Base-by-base conservation (phyloP, 1,284 basidiomycete species). In the Pseudozyma thailandica region DNA sequence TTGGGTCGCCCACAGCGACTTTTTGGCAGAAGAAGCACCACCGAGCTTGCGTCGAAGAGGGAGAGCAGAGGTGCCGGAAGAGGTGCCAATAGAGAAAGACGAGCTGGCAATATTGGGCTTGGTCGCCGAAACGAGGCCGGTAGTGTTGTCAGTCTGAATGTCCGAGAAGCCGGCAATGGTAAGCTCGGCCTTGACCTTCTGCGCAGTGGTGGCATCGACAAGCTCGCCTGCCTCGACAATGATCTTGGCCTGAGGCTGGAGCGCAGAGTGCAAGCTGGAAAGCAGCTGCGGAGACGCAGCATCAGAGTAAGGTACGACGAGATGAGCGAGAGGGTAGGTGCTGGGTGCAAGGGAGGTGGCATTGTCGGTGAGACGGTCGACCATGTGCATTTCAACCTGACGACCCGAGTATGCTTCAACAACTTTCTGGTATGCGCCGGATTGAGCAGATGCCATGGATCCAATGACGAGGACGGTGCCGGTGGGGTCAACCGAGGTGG, bases 381-480 rank as follows among this genome's bases (percentile, higher is more conserved):
- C 64, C 80, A 82, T 81, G 53, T 82, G 71, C 68, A 81, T 82
- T 50, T 82, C 81, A 6, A 82, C 72, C 35, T 65, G 65, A 47
- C 60, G 60, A 21, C 60, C 62, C 6, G 59, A 59, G 58, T 66
- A 66, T 0, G 52, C 38, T 44, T 81, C 64, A 41, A 82, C 74
- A 0, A 59, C 72, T 16, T 65, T 57, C 45, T 82, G 80, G 55
- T 82, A 82, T 18, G 61, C 45, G 27, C 79, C 79, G 41, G 47
- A 53, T 42, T 68, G 57, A 8, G 80, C 80, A 3, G 79, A 74
- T 6, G 65, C 62, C 60, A 82, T 66, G n/a, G 78, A 78, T 6
- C 76, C 74, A 5, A 82, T 74, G 18, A 82, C 76, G 42, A 82
- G 70, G 16, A 60, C 72, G 20, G 50, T 71, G 53, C 50, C 71